A percentile compares a stretch with the other conserved stretches of the same genome.
Conservation (phyloP, 2,329 filamentous ascomycete genomes). For the Xylaria sp. region DNA sequence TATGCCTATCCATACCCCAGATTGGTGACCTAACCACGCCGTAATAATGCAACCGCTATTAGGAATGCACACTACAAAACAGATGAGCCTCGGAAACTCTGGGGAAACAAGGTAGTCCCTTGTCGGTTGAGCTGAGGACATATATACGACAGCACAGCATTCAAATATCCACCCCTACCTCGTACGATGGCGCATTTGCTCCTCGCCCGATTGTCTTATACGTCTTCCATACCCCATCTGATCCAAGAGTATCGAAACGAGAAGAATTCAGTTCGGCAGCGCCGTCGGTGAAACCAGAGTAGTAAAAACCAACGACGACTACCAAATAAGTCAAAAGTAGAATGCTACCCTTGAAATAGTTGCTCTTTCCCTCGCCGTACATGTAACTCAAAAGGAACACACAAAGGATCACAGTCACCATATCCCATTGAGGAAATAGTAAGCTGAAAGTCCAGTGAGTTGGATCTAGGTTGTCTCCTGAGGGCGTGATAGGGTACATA, state of each 20-base stretch:
- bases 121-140: not conserved
- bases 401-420: constrained; percentile 95
- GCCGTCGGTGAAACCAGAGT: constrained; percentile 69
- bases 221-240: constrained; percentile 61
- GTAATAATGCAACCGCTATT: constrained; percentile 34
- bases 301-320: constrained; percentile 90
- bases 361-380: constrained; percentile 98
- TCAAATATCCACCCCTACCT: constrained; percentile 43
- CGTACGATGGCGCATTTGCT: constrained; percentile 53
- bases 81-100: constrained; percentile 8
- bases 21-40: constrained; percentile 32
- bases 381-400: constrained; percentile 97
- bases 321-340: constrained; percentile 93
- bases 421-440: constrained; percentile 98
- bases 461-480: constrained; percentile 55
- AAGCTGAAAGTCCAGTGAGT: constrained; percentile 79
- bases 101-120: not conserved
- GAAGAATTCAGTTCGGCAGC: constrained; percentile 57
- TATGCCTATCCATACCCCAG: constrained; percentile 31
- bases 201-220: constrained; percentile 66
- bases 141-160: not conserved
- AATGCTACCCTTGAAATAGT: constrained; percentile 99
- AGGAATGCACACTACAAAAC: constrained; percentile 26
- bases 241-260: constrained; percentile 66
- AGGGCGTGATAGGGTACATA: constrained; percentile 66